These are phyloP conservation scores for Wallemia hederae DNA, from an alignment of 1,284 basidiomycete species.

Conservation along the genomic window DNA sequence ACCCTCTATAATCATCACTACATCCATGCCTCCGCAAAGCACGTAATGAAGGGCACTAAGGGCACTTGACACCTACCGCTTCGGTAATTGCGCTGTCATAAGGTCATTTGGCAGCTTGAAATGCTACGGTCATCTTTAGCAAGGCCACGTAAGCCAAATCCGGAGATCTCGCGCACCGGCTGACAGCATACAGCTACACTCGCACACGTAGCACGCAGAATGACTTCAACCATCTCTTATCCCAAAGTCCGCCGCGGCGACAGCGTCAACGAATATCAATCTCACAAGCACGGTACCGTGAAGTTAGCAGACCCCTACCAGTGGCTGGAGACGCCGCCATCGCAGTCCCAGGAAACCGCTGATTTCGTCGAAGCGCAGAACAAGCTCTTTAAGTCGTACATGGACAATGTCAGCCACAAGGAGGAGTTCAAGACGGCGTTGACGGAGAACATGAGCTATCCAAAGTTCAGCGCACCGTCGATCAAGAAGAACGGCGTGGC, in stretches of 20 bases:
- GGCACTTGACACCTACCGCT: too few species aligned
- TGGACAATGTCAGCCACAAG: slow-evolving; percentile 31
- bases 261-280: slow-evolving; percentile 35
- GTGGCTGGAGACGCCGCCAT: slow-evolving; percentile 30
- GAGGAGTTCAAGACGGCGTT: slow-evolving; percentile 29
- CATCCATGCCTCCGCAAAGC: too few species aligned
- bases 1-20: too few species aligned
- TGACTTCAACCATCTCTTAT: too few species aligned
- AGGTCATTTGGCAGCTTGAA: too few species aligned
- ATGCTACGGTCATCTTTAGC: too few species aligned
- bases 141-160: too few species aligned
- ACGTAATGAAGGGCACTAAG: too few species aligned
- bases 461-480: slow-evolving; percentile 31
- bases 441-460: slow-evolving; percentile 33
- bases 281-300: slow-evolving; percentile 28
- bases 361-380: slow-evolving; percentile 23
- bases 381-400: slow-evolving; percentile 27
- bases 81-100: too few species aligned
- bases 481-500: slow-evolving; percentile 26
- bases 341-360: slow-evolving; percentile 27
- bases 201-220: too few species aligned
- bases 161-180: too few species aligned
- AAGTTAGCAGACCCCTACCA: slow-evolving; percentile 38
- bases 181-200: too few species aligned
- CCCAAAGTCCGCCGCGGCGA: slow-evolving; percentile 26